Conservation (phyloP, 148 eudicot genomes). For the Simmondsia chinensis region DNA sequence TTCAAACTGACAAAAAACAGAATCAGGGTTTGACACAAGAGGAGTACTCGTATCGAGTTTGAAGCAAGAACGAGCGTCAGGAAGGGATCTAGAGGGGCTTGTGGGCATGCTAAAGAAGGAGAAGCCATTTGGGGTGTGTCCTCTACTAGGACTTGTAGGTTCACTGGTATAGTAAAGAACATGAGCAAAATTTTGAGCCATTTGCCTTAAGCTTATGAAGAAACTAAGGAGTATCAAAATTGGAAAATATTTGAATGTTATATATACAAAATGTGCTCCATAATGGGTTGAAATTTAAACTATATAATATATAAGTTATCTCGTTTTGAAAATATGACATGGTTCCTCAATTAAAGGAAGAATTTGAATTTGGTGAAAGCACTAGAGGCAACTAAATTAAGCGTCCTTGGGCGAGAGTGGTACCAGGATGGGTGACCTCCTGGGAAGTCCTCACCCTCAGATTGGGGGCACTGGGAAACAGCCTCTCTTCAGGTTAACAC, state of each 20-base stretch:
- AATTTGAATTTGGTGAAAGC: neutral
- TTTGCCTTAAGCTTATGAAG: slow-evolving; percentile 6
- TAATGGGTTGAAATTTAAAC: neutral
- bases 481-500: too few species aligned
- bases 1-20: slow-evolving; percentile 29
- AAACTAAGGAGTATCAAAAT: neutral
- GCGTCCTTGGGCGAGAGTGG: too few species aligned
- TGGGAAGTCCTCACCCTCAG: too few species aligned
- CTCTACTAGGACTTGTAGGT: slow-evolving; percentile 31
- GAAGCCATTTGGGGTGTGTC: slow-evolving; percentile 8
- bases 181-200: slow-evolving; percentile 18
- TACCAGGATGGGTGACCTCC: too few species aligned
- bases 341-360: slow-evolving; percentile 12
- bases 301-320: slow-evolving; percentile 1
- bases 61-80: slow-evolving; percentile 6
- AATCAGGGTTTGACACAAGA: neutral
- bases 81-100: slow-evolving; percentile 17
- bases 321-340: too few species aligned
- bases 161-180: slow-evolving; percentile 33
- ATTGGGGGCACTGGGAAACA: too few species aligned
- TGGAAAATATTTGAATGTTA: neutral
- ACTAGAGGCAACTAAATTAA: too few species aligned
- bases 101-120: slow-evolving; percentile 33
- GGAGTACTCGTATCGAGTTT: slow-evolving; percentile 9
- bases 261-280: neutral